A percentile compares a stretch with the other conserved stretches of the same genome.
phyloP scores from a whole-genome alignment of 345 rosid genomes.

The Populus alba region DNA sequence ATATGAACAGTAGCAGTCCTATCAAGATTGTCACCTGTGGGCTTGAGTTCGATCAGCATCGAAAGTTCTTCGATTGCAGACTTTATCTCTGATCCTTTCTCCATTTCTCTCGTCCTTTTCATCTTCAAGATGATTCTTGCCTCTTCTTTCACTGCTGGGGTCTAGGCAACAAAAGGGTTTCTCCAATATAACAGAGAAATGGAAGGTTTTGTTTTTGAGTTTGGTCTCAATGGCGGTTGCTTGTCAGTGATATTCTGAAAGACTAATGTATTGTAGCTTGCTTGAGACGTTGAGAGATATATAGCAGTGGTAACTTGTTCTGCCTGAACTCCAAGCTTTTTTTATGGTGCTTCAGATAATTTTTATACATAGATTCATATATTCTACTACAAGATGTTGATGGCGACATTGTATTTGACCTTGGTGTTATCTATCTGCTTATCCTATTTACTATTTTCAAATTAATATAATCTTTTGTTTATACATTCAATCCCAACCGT shows the following conservation, averaged over 20 bases:
- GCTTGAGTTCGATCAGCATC: constrained; percentile 39
- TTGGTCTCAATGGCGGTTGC: constrained; percentile 6
- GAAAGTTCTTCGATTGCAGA: constrained; percentile 81
- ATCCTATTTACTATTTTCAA: constrained; percentile 8
- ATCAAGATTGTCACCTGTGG: constrained; percentile 20
- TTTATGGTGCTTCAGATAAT: neutral
- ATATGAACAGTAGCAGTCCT: constrained; percentile 36
- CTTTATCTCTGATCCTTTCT: constrained; percentile 56
- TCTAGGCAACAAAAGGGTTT: constrained; percentile 1
- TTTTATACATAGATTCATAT: neutral
- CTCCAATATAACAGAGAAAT: neutral
- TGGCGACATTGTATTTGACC: constrained; percentile 41
- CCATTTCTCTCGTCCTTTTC: constrained; percentile 78
- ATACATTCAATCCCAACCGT: constrained; percentile 6
- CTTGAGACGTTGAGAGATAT: neutral
- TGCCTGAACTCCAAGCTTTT: constrained; percentile 3
- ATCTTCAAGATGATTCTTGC: constrained; percentile 22
- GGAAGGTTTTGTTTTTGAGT: neutral
- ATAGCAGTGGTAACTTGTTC: neutral
- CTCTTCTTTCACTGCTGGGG: neutral
- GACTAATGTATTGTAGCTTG: neutral
- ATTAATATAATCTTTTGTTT: neutral
- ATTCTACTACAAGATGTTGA: constrained; percentile 18
- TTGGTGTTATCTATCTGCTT: constrained; percentile 31
- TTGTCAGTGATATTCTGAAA: neutral